Evolutionary conservation across 1,284 basidiomycete genomes (phyloP).

Genomic region (Cutaneotrichosporon sp.): DNA sequence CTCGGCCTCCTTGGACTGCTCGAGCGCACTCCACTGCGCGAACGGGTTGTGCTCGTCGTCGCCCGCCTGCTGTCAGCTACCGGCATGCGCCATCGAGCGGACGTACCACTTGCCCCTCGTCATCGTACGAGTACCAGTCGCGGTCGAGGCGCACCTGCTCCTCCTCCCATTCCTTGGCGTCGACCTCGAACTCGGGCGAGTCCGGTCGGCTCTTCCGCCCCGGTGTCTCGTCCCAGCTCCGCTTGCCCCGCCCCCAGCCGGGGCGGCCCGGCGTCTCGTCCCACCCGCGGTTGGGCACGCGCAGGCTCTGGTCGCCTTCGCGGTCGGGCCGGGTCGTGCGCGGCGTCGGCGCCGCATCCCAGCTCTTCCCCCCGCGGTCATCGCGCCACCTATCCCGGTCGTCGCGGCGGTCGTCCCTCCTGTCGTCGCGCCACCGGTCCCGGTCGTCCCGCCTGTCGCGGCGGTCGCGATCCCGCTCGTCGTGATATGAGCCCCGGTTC

Average conservation of each 20-base stretch:
- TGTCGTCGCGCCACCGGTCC: too few species aligned
- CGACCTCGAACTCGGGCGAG: slow-evolving; percentile 56
- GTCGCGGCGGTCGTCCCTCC: slow-evolving; percentile 9
- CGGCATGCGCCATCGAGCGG: not conserved
- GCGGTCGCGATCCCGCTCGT: slow-evolving; percentile 5
- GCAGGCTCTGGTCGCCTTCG: slow-evolving; percentile 71
- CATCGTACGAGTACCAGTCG: slow-evolving; percentile 90
- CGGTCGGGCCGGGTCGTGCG: slow-evolving; percentile 61
- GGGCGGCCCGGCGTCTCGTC: slow-evolving; percentile 75
- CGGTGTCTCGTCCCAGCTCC: slow-evolving; percentile 83
- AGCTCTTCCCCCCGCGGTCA: slow-evolving; percentile 41
- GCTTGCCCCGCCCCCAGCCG: slow-evolving; percentile 9
- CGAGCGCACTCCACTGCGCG: slow-evolving; percentile 84
- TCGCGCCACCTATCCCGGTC: slow-evolving; percentile 27
- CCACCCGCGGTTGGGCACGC: slow-evolving; percentile 86
- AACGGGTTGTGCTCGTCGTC: slow-evolving; percentile 93
- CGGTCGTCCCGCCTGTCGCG: too few species aligned
- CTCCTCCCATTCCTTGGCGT: slow-evolving; percentile 86
- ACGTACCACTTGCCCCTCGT: slow-evolving; percentile 74
- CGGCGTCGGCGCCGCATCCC: slow-evolving; percentile 62
- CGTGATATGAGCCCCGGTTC: slow-evolving; percentile 58
- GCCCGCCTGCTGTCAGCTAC: slow-evolving; percentile 56
- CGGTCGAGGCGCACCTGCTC: slow-evolving; percentile 85
- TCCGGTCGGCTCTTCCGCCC: slow-evolving; percentile 60
- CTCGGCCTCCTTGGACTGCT: slow-evolving; percentile 70